Evolutionary conservation across 1,284 basidiomycete genomes (phyloP).

Genomic region (Kwoniella shivajii): DNA sequence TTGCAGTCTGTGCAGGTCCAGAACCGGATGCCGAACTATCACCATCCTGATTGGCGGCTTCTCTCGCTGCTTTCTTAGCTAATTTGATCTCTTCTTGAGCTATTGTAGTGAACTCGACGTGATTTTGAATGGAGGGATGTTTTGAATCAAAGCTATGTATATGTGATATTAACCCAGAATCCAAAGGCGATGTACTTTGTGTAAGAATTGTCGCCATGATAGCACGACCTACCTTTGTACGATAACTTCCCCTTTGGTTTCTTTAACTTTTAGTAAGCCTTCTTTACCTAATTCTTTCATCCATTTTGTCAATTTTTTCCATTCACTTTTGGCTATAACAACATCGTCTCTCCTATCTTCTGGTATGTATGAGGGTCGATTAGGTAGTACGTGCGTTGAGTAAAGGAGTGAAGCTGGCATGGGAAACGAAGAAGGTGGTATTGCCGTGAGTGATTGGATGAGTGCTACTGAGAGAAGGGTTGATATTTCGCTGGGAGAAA

Average conservation of each 20-base stretch:
- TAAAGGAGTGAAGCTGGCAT: conserved; percentile 76
- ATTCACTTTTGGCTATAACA: conserved; percentile 54
- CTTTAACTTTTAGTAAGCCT: conserved; percentile 70
- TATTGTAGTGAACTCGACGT: conserved; percentile 63
- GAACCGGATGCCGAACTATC: conserved; percentile 23
- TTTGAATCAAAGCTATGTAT: conserved; percentile 61
- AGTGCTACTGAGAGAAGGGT: conserved; percentile 66
- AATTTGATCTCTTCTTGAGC: conserved; percentile 61
- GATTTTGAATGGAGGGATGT: conserved; percentile 64
- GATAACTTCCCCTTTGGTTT: conserved; percentile 62
- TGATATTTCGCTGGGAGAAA: conserved; percentile 58
- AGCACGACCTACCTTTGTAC: conserved; percentile 33
- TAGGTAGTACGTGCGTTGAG: conserved; percentile 73
- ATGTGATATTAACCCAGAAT: not conserved
- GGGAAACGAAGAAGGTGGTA: conserved; percentile 66
- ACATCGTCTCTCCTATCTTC: conserved; percentile 66
- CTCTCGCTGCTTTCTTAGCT: conserved; percentile 47
- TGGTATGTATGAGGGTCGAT: conserved; percentile 65
- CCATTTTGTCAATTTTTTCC: conserved; percentile 79
- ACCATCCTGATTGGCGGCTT: conserved; percentile 56
- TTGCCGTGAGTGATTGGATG: conserved; percentile 62
- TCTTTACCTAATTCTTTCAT: conserved; percentile 74
- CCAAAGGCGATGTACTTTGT: too few relatives aligned
- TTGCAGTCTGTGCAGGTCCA: not conserved
- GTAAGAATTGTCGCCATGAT: not conserved